phyloP scores from a whole-genome alignment of 169 alveolate genomes.

The Plasmodium berghei region DNA sequence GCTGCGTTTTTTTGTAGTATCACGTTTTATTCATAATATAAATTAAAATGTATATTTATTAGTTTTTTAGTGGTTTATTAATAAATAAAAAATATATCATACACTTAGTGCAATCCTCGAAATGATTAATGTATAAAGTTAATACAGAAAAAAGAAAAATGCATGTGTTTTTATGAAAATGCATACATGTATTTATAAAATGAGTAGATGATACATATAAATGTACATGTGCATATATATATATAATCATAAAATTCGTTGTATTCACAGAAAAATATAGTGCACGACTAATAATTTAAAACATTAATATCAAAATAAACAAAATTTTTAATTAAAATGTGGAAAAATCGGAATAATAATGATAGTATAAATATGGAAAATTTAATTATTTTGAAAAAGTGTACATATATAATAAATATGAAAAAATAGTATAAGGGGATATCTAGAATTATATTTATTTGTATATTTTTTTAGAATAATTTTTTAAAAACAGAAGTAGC shows the following conservation, averaged over 20 bases:
- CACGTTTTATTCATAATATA: no score
- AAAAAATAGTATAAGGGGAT: background rate
- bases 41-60: no score
- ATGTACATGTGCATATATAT: slow-evolving; percentile 20
- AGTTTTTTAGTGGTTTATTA: no score
- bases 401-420: background rate
- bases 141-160: slow-evolving; percentile 66
- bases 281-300: slow-evolving; percentile 51
- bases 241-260: slow-evolving; percentile 30
- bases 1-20: no score
- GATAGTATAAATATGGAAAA: background rate
- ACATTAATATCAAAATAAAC: slow-evolving; percentile 32
- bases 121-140: slow-evolving; percentile 16
- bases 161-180: slow-evolving; percentile 1
- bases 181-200: background rate
- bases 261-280: slow-evolving; percentile 27
- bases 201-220: background rate
- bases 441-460: background rate
- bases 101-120: slow-evolving; percentile 13
- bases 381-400: no score
- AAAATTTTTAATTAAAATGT: slow-evolving; percentile 9
- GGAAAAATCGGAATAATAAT: slow-evolving; percentile 11
- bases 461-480: slow-evolving; percentile 42
- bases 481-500: slow-evolving; percentile 77
- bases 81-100: slow-evolving; percentile 23